These are phyloP conservation scores for Chaetomium strumarium DNA, from an alignment of 2,329 filamentous ascomycete species.

Conservation along the genomic window DNA sequence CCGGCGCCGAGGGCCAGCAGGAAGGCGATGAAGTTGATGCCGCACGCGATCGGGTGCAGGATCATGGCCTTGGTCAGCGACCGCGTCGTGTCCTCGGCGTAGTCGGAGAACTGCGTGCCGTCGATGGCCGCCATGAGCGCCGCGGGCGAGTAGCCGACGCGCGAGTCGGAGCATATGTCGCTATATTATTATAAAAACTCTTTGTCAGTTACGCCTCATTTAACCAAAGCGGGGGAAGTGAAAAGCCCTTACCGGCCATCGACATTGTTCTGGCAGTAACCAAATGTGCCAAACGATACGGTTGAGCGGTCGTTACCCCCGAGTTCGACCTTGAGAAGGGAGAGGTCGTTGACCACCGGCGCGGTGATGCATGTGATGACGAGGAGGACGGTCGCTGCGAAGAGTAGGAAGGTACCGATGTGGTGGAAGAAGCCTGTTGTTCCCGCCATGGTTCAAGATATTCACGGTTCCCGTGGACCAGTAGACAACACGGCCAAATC, in stretches of 20 bases:
- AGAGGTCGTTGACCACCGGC: constrained; percentile 51
- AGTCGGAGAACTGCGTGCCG: constrained; percentile 36
- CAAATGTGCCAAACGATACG: constrained; percentile 48
- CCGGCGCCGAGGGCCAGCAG: constrained; percentile 48
- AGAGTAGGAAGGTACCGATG: constrained; percentile 52
- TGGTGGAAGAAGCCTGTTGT: constrained; percentile 48
- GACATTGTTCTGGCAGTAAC: constrained; percentile 42
- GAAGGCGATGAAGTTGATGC: constrained; percentile 53
- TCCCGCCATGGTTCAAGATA: constrained; percentile 36
- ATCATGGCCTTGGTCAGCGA: constrained; percentile 54
- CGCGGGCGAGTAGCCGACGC: constrained; percentile 53
- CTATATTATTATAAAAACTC: constrained; percentile 24
- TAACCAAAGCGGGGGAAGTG: neutral
- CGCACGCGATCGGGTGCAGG: constrained; percentile 56
- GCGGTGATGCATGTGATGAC: constrained; percentile 53
- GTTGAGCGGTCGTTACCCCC: constrained; percentile 26
- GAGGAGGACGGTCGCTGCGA: constrained; percentile 50
- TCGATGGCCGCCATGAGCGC: constrained; percentile 37
- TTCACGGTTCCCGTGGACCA: neutral
- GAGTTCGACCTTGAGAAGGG: constrained; percentile 48
- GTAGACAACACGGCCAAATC: neutral
- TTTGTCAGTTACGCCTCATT: neutral
- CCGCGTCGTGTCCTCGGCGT: constrained; percentile 40
- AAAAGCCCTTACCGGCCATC: constrained; percentile 16
- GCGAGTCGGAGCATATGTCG: constrained; percentile 43